phyloP scores from a whole-genome alignment of 1,139 yeast genomes.

The Pichia sp. region DNA sequence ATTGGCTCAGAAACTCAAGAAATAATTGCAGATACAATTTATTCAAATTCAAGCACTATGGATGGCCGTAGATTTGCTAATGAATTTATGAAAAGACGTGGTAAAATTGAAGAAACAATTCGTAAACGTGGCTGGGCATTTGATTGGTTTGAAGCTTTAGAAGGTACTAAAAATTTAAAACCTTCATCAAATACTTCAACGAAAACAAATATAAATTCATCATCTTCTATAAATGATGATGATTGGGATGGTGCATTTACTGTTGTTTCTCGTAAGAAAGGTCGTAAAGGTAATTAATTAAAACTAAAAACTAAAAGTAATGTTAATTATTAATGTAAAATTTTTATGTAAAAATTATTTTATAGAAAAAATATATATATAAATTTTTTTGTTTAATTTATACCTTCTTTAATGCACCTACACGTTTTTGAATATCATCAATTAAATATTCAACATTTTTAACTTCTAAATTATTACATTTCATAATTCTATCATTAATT shows the following conservation, averaged over 20 bases:
- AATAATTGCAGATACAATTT: conserved; percentile 88
- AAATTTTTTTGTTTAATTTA: too few relatives aligned
- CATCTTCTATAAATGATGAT: conserved; percentile 36
- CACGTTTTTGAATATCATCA: conserved; percentile 8
- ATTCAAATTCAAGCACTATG: conserved; percentile 84
- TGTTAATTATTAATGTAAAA: too few relatives aligned
- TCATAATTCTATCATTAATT: conserved; percentile 49
- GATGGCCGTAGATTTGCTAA: conserved; percentile 93
- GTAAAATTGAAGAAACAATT: conserved; percentile 56
- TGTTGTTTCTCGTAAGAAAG: conserved; percentile 64
- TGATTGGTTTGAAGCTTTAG: conserved; percentile 58
- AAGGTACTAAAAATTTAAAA: conserved; percentile 4
- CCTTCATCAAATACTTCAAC: not conserved
- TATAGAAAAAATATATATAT: too few relatives aligned
- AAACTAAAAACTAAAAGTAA: too few relatives aligned
- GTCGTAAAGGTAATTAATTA: conserved; percentile 38
- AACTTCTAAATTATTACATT: conserved; percentile 47
- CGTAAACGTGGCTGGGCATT: conserved; percentile 39
- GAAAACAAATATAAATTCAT: not conserved
- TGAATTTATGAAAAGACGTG: conserved; percentile 78
- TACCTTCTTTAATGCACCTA: conserved; percentile 1
- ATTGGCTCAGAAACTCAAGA: conserved; percentile 65
- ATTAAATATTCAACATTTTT: conserved; percentile 25
- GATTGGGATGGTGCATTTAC: conserved; percentile 67
- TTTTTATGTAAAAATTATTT: too few relatives aligned